Conservation (phyloP, 163 green algal species). For the Trebouxiophyceae sp. region DNA sequence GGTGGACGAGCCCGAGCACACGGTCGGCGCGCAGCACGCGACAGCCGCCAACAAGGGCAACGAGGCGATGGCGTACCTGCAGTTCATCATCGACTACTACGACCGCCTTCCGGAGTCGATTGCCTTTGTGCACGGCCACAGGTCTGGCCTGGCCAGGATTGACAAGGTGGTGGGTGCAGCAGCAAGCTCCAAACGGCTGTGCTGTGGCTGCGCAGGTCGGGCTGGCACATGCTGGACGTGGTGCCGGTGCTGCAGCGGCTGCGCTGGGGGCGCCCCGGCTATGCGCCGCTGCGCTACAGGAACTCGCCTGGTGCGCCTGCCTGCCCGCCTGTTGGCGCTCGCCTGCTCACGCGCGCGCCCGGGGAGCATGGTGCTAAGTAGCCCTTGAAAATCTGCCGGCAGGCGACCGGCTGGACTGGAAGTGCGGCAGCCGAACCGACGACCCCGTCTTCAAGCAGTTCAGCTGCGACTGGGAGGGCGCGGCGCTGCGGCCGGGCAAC, state of each 20-base stretch:
- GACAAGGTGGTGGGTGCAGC: not conserved
- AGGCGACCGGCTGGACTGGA: conserved; percentile 6
- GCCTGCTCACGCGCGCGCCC: not conserved
- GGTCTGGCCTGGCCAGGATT: not conserved
- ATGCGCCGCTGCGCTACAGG: conserved; percentile 12
- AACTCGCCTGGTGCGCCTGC: not conserved
- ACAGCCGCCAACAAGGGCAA: conserved; percentile 4
- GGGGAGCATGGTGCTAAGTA: not conserved
- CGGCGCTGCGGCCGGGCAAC: not conserved
- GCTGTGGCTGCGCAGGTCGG: not conserved
- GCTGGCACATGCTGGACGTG: conserved; percentile 12
- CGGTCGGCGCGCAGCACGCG: not conserved
- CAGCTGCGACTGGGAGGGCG: conserved; percentile 12
- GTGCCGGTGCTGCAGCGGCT: conserved; percentile 10
- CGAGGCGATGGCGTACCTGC: conserved; percentile 13
- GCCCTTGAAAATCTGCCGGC: not conserved
- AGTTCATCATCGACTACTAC: conserved; percentile 29
- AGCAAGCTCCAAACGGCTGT: not conserved
- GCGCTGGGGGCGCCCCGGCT: conserved; percentile 3
- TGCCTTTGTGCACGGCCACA: conserved; percentile 25
- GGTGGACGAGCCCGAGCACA: conserved; percentile 5
- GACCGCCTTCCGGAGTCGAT: conserved; percentile 16
- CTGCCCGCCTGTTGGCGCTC: not conserved
- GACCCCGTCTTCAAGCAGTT: conserved; percentile 4
- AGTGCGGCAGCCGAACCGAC: not conserved